Evolutionary conservation across 1,284 basidiomycete genomes (phyloP).

Genomic region (Puccinia polysora): DNA sequence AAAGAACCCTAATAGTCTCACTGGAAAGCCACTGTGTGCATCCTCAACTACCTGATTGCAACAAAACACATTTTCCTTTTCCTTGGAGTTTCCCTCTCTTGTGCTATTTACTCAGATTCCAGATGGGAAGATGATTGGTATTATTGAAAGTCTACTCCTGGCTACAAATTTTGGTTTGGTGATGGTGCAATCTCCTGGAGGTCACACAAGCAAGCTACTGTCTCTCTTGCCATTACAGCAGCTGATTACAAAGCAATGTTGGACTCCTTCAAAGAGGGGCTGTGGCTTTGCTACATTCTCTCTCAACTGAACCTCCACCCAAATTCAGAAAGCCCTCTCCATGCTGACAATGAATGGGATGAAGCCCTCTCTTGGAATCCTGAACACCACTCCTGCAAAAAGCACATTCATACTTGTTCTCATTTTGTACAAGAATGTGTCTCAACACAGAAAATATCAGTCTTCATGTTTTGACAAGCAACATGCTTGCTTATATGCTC

Average conservation of each 20-base stretch:
- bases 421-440: background rate
- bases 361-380: background rate
- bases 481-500: background rate
- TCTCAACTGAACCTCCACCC: background rate
- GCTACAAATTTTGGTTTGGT: too few relatives aligned
- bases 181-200: too few relatives aligned
- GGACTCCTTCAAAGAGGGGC: too few relatives aligned
- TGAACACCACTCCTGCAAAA: too few relatives aligned
- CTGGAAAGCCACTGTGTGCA: background rate
- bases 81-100: background rate
- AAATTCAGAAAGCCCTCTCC: background rate
- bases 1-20: background rate
- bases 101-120: background rate
- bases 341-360: background rate
- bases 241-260: too few relatives aligned
- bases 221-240: too few relatives aligned
- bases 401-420: background rate
- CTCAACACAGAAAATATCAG: background rate
- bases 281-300: background rate
- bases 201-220: too few relatives aligned
- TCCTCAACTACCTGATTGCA: background rate
- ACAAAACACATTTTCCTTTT: background rate
- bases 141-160: background rate
- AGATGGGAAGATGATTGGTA: background rate
- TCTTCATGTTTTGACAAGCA: background rate